Base-by-base conservation (phyloP, 2,329 filamentous ascomycete species). In the Ascochyta fabae region DNA sequence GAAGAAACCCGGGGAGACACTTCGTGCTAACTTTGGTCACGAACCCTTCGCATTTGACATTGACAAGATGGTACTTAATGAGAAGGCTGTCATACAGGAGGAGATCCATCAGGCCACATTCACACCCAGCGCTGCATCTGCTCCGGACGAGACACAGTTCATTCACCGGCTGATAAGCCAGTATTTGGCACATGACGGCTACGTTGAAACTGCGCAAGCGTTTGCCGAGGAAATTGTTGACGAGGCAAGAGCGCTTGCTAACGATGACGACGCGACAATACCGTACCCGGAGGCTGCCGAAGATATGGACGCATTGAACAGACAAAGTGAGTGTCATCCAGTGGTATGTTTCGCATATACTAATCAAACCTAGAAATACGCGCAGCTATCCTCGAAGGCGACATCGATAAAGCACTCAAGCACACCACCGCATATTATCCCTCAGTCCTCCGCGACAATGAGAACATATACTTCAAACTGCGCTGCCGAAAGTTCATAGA, bases 401-500 rank as follows among this genome's bases (percentile, higher is more conserved):
- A 99, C 67, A 91, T 99, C 56, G 95, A 98, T 75, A 87, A 84
- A 64, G 94, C 94, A 0, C 82, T 98, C n/a, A 89, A 92, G 73
- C 84, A 88, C 66, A 96, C 91, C 3, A 86, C 88, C 45, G 81
- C 82, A 12, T 91, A 88, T 69, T 99, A 97, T 67, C 90, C 91
- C 5, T 83, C 84, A 23, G 92, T 98, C 1, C 83, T 99, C 16
- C 82, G 86, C 42, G 85, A 91, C 22, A 92, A 96, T 68, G 86
- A 91, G 50, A 86, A 92, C 49, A 92, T 97, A 15, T 88, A 93
- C 71, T 98, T 99, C 77, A 89, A 88, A 54, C 80, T 99, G 44
- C 86, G 89, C 63, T 97, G 93, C 71, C 87, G 92, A 57, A 96
- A 95, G 72, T 97, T 98, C 73, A 88, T 98, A 58, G 95, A 99